Conservation (phyloP, 2,329 filamentous ascomycete genomes). For the Pseudovirgaria hyperparasitica region DNA sequence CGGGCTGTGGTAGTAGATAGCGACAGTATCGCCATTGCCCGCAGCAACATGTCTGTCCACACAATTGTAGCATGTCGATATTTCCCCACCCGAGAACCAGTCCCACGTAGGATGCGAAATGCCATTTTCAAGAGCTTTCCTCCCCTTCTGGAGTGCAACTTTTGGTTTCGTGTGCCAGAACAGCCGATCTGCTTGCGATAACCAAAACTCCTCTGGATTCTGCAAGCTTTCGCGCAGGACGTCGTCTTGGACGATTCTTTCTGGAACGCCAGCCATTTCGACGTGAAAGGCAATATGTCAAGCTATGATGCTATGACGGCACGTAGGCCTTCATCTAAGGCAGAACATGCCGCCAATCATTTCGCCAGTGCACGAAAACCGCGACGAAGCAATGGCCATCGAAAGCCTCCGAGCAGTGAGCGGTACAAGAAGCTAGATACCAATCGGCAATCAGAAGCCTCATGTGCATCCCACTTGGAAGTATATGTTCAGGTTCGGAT, state of each 20-base stretch:
- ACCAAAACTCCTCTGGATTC: constrained; percentile 66
- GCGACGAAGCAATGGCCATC: no score
- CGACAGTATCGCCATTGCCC: constrained; percentile 56
- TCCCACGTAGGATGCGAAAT: constrained; percentile 64
- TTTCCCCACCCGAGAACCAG: constrained; percentile 82
- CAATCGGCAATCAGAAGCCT: no score
- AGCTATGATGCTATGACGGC: no score
- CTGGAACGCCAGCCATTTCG: no score
- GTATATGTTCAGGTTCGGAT: no score
- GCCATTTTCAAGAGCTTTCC: constrained; percentile 51
- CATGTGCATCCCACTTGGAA: no score
- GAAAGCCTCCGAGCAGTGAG: no score
- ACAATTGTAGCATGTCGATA: constrained; percentile 87
- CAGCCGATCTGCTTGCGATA: constrained; percentile 57
- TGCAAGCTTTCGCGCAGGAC: constrained; percentile 45
- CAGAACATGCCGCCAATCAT: no score
- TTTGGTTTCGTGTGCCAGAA: constrained; percentile 70
- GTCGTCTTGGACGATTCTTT: constrained; percentile 40
- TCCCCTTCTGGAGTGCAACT: constrained; percentile 44
- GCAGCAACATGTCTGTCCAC: constrained; percentile 72
- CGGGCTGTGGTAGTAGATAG: constrained; percentile 80
- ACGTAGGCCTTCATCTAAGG: no score
- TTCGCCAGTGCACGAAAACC: no score
- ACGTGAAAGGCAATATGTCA: no score
- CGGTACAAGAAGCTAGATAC: no score